These are phyloP conservation scores for Amaranthus cruentus DNA, from an alignment of 148 eudicot genomes.

Conservation along the genomic window DNA sequence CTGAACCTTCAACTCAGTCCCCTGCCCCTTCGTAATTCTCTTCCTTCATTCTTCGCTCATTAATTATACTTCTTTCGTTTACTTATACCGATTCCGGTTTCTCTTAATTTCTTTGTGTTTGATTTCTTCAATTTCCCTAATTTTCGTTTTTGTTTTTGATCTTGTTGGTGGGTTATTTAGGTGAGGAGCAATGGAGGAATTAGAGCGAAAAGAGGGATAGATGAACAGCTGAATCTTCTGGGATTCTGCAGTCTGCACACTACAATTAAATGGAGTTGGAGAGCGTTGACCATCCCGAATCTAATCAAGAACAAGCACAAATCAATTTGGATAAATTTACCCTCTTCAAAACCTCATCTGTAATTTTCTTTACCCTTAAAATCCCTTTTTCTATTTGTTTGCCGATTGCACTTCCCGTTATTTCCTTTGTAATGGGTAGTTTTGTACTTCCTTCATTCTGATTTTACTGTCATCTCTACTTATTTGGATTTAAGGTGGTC, in stretches of 20 bases:
- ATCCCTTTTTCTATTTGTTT: background rate
- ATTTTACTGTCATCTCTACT: background rate
- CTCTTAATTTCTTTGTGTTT: background rate
- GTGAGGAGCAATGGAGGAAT: background rate
- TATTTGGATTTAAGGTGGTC: background rate
- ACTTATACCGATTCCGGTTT: conserved; percentile 7
- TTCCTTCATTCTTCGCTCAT: background rate
- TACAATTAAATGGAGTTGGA: background rate
- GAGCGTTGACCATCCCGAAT: background rate
- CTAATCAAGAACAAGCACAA: conserved; percentile 6
- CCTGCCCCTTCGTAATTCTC: background rate
- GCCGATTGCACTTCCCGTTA: no score
- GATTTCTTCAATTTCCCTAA: background rate
- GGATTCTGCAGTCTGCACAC: background rate
- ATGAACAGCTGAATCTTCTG: background rate
- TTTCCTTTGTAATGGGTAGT: no score
- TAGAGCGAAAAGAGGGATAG: conserved; percentile 1
- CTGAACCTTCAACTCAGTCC: conserved; percentile 3
- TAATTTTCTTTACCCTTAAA: conserved; percentile 14
- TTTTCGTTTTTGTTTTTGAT: background rate
- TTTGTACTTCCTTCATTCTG: no score
- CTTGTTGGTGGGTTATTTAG: conserved; percentile 6
- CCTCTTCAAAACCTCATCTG: conserved; percentile 28
- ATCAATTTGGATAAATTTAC: conserved; percentile 27
- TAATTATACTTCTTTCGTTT: background rate